Evolutionary conservation across 345 rosid species (phyloP), one percentile per base, ranked within the genome.

Genomic region (Arabidopsis arenosa): DNA sequence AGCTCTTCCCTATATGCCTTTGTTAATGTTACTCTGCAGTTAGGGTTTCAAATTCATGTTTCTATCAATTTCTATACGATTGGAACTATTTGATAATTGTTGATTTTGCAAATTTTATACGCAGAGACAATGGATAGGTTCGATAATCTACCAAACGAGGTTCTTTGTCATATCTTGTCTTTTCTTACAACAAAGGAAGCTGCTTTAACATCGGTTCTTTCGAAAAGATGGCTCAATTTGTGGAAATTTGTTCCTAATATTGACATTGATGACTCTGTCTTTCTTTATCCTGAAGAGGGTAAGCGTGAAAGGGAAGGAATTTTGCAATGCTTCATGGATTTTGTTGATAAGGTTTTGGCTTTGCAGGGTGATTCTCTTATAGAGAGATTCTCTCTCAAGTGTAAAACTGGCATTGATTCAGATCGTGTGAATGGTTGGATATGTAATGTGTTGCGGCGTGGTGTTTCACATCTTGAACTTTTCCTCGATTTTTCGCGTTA

Each of bases 271-370:
- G 26, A 23, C 26, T 0, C 70, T 11, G 28, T 48, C 4, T 65
- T 65, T 65, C 57, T 48, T 32, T 4, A 48, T 17, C 70, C 70
- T 0, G 44, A 65, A 32, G 32, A 64, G 10, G 69, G 69, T 45
- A 64, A 64, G 56, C 10, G 43, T 10, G 70, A 66, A 48, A 66
- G 44, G 26, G 33, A 18, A 0, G 58, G 32, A 1, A 49, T 66
- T 21, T 15, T 17, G 2, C 33, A 33, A 6, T 33, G 60, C 44
- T 52, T 67, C 36, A 13, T 67, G 60, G 72, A 52, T 39, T 68
- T 53, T 26, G 62, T 54, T 8, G 58, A 54, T 5, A 54, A 14
- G 2, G 36, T 26, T 2, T 26, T 54, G 15, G 36, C 9, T 5
- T 54, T 54, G 15, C 36, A 54, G 3, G 17, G 58, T 54, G 58